Percentiles rank a stretch among this genome's conserved stretches.
These are phyloP conservation scores for Naganishia randhawae DNA, from an alignment of 768 basidiomycete species.

Conservation along the genomic window DNA sequence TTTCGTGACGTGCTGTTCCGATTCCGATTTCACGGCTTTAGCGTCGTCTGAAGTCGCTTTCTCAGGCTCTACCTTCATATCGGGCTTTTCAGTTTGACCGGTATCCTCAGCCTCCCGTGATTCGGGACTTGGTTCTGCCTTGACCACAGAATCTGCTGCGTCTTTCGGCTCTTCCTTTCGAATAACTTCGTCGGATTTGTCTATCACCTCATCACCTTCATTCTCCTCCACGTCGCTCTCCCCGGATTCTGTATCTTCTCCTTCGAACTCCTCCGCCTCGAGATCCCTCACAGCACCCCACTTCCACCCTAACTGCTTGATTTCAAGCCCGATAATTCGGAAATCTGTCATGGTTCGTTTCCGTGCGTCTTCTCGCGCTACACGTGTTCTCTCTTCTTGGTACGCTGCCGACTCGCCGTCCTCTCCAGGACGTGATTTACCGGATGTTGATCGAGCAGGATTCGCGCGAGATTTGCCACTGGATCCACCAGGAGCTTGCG, in stretches of 20 bases:
- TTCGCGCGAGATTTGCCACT: not conserved
- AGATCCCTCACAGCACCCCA: constrained; percentile 56
- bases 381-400: constrained; percentile 32
- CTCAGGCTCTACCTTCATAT: too few species aligned
- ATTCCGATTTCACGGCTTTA: constrained; percentile 6
- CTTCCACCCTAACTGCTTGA: constrained; percentile 75
- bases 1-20: too few species aligned
- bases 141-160: not conserved
- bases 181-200: not conserved
- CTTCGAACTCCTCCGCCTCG: constrained; percentile 24
- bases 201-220: constrained; percentile 14
- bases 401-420: constrained; percentile 22
- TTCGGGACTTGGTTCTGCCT: not conserved
- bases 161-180: not conserved
- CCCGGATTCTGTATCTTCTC: constrained; percentile 6
- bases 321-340: constrained; percentile 86
- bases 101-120: not conserved
- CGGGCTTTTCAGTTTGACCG: not conserved
- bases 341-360: constrained; percentile 94
- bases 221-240: constrained; percentile 8
- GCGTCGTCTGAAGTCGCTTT: constrained; percentile 1
- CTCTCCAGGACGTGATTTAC: not conserved
- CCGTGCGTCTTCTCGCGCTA: constrained; percentile 53
- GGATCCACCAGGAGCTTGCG: not conserved
- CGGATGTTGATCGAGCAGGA: not conserved